Evolutionary conservation across 257 asterid genomes (phyloP).

Genomic region (Nicotiana sylvestris): DNA sequence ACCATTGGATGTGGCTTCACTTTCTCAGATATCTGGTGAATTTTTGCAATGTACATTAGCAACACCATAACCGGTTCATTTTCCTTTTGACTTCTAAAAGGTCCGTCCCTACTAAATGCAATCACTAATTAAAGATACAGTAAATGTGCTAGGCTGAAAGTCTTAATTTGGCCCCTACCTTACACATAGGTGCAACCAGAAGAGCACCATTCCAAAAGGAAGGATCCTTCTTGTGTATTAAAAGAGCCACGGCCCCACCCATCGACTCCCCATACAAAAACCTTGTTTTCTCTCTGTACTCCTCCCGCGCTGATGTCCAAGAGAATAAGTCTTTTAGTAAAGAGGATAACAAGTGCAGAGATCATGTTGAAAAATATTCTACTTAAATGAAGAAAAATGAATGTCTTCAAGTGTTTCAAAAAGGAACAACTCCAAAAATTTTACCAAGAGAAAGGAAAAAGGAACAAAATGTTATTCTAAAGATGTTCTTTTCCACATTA

Average conservation of each 20-base stretch:
- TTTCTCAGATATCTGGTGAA: constrained; percentile 66
- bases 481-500: background rate
- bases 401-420: background rate
- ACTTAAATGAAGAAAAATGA: background rate
- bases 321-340: background rate
- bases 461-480: background rate
- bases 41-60: background rate
- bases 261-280: constrained; percentile 92
- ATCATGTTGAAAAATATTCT: background rate
- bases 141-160: background rate
- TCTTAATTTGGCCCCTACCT: constrained; percentile 36
- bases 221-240: constrained; percentile 73
- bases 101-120: background rate
- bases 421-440: background rate
- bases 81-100: background rate
- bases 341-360: background rate
- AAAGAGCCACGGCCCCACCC: constrained; percentile 94
- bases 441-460: background rate
- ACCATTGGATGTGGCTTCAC: constrained; percentile 89
- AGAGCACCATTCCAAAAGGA: constrained; percentile 85
- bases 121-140: background rate
- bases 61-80: background rate
- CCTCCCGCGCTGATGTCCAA: constrained; percentile 56
- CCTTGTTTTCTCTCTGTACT: constrained; percentile 50
- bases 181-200: constrained; percentile 95